Conservation (phyloP, 305 asterid species). For the Striga hermonthica region DNA sequence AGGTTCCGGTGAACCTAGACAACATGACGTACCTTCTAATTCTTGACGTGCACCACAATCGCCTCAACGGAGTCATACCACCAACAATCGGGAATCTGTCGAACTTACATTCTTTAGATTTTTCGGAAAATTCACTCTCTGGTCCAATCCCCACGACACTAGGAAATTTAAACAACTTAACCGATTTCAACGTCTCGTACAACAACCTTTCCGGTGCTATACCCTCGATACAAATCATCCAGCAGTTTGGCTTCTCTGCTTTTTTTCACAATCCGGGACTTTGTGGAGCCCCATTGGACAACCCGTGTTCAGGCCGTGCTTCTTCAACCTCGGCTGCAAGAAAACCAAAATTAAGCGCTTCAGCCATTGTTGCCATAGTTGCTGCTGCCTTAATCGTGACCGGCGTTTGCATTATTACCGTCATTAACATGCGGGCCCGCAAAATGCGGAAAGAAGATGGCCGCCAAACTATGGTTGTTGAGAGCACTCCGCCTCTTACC, state of each 20-base stretch:
- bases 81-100: constrained; percentile 58
- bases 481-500: constrained; percentile 61
- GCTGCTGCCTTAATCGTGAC: constrained; percentile 70
- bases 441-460: constrained; percentile 40
- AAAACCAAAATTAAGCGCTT: constrained; percentile 61
- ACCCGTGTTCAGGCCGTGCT: constrained; percentile 39
- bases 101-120: constrained; percentile 57
- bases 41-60: constrained; percentile 73
- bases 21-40: constrained; percentile 62
- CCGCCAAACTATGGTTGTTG: constrained; percentile 50
- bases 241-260: constrained; percentile 56
- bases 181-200: constrained; percentile 71
- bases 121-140: constrained; percentile 57
- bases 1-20: constrained; percentile 50
- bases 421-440: constrained; percentile 68
- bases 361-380: constrained; percentile 74
- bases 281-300: constrained; percentile 68
- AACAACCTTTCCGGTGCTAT: constrained; percentile 77
- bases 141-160: constrained; percentile 59
- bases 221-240: constrained; percentile 58
- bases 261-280: constrained; percentile 65
- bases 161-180: constrained; percentile 50
- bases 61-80: constrained; percentile 63
- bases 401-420: constrained; percentile 65
- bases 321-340: constrained; percentile 28